phyloP scores from a whole-genome alignment of 2,329 filamentous ascomycete genomes.

The Calonectria naviculata region DNA sequence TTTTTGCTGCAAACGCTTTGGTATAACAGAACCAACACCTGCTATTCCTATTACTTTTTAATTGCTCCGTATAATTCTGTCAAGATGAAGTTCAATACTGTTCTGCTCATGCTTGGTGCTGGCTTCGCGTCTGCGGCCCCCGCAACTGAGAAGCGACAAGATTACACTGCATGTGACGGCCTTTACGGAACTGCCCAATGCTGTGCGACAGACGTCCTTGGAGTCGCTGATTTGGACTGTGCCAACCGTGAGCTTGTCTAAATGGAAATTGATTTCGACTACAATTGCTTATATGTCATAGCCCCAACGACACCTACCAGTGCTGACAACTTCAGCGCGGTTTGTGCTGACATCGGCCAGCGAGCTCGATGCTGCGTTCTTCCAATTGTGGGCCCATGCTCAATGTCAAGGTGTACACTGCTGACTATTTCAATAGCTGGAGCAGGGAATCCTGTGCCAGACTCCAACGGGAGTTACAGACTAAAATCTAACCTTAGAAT shows the following conservation, averaged over 20 bases:
- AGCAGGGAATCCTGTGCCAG: not conserved
- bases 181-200: slow-evolving; percentile 62
- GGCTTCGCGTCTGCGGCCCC: slow-evolving; percentile 40
- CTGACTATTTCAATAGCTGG: not conserved
- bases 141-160: slow-evolving; percentile 45
- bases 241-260: slow-evolving; percentile 55
- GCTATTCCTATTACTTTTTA: not conserved
- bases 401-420: not conserved
- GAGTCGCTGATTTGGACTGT: slow-evolving; percentile 68
- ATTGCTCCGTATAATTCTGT: not conserved
- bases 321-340: slow-evolving; percentile 55
- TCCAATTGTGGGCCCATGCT: slow-evolving; percentile 50
- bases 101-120: slow-evolving; percentile 41
- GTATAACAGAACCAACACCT: not conserved
- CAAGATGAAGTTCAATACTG: slow-evolving; percentile 47
- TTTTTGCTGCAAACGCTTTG: not conserved
- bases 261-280: accelerated
- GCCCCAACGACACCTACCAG: slow-evolving; percentile 46
- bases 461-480: not conserved
- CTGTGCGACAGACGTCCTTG: slow-evolving; percentile 71
- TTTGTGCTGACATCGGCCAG: slow-evolving; percentile 62
- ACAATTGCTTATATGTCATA: slow-evolving; percentile 18
- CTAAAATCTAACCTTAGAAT: not conserved
- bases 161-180: slow-evolving; percentile 54
- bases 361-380: slow-evolving; percentile 68